Evolutionary conservation across 164 flowering plant genomes (phyloP), one percentile per base, ranked within the genome.

Genomic region (Hamamelis virginiana): DNA sequence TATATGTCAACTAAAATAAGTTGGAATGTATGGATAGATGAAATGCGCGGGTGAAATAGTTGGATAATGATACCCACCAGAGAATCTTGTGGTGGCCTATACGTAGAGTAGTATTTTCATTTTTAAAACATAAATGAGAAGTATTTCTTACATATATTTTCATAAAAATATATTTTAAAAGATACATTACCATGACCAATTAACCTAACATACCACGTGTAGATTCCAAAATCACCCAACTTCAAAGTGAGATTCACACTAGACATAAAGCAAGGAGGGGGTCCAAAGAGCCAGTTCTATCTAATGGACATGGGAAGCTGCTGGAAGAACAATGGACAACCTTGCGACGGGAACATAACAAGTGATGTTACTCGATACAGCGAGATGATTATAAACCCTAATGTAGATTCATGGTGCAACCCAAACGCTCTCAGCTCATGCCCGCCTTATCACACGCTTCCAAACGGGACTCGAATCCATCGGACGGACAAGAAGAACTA

Each of bases 241-340:
- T 91, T 89, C 74, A 91, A 86, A 75, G 97, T 88, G 4, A 82
- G 69, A 52, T 33, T 89, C 66, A 80, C 80, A 0, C 72, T 91
- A 33, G 84, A 91, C 53, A 70, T 91, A 62, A 88, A 82, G 53
- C 67, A 79, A 71, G 97, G 97, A 8, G 97, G 97, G 50, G 94
- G 97, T 11, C 76, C 86, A 0, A 85, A 77, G 74, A 87, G 94
- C 81, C 97, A 91, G 72, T 91, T 91, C 74, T 91, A 91, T 75
- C 82, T 91, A 21, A 51, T 85, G 25, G 96, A 91, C 63, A 89
- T 91, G 0, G 94, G 94, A 9, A 83, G 92, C 78, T 91, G 97
- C 69, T 91, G 97, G 97, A 91, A 91, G 82, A 88, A 89, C 71
- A 74, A 84, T 73, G 97, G 97, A 4, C 19, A 61, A 4, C 85